Evolutionary conservation across 73 alveolate genomes (phyloP).

Genomic region (Paramecium caudatum): DNA sequence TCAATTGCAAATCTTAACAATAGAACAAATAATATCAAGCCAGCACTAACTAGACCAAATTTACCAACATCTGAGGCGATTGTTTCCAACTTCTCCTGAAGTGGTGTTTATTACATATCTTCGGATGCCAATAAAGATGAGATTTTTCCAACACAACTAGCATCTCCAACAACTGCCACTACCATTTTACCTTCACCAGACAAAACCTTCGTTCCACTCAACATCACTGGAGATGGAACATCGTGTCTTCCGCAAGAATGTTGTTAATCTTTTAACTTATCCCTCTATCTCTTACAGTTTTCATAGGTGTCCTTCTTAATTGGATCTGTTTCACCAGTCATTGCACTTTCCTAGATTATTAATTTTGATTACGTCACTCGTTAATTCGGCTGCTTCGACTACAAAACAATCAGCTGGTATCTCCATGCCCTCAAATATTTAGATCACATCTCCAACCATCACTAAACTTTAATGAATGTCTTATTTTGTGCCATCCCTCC

Average conservation of each 20-base stretch:
- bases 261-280: constrained; percentile 50
- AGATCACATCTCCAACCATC: constrained; percentile 88
- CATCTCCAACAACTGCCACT: constrained; percentile 82
- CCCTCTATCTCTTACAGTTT: constrained; percentile 73
- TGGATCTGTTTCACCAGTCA: constrained; percentile 90
- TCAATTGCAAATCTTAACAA: constrained; percentile 81
- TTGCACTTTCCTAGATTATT: constrained; percentile 82
- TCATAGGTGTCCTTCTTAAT: constrained; percentile 78
- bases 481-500: constrained; percentile 80
- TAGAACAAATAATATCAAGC: constrained; percentile 86
- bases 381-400: constrained; percentile 79
- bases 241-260: constrained; percentile 76
- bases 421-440: constrained; percentile 85
- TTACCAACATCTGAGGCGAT: constrained; percentile 96
- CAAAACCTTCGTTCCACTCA: constrained; percentile 83
- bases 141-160: constrained; percentile 83
- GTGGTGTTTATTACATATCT: constrained; percentile 66
- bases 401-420: constrained; percentile 90
- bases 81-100: constrained; percentile 92
- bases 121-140: constrained; percentile 54
- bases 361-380: constrained; percentile 73
- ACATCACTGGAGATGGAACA: constrained; percentile 85
- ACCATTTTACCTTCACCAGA: constrained; percentile 89
- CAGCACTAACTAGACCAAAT: constrained; percentile 91
- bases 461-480: constrained; percentile 79